Base-by-base conservation (phyloP, 345 rosid genomes). In the Eucalyptus pauciflora region DNA sequence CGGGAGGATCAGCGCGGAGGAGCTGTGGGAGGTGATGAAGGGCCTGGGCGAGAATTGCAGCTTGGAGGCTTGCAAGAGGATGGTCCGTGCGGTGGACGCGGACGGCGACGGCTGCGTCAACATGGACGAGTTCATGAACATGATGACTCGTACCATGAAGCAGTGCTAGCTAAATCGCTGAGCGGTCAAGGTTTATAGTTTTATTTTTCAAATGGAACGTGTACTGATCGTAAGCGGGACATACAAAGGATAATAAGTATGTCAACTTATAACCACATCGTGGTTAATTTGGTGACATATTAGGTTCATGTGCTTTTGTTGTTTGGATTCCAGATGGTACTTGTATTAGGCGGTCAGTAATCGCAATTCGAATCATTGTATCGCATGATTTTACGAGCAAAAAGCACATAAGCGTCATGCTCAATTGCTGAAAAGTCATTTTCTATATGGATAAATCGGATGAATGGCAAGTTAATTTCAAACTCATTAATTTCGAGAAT, bases 1-100 rank as follows among this genome's bases (percentile, higher is more conserved):
- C 60, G 95, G 96, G 25, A 93, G 90, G 71, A 94, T 95, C 25
- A 92, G 93, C 13, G 96, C 94, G 3, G 94, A 94, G 86, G 97
- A 95, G 88, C 89, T 95, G 90, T 91, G 91, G 89, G 89, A 92
- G 87, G 95, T 94, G 37, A 85, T 95, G 91, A 93, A 50, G 86
- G 92, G 89, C 86, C 71, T 95, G 88, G 95, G 95, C 13, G 97
- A 95, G 88, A 89, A 87, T 45, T 91, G 91, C 81, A 93, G 92
- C 87, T 76, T 94, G 85, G 94, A 94, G 5, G 89, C 90, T 56
- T 95, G 95, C 88, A 86, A 92, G 89, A 92, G 89, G 83, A 95
- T 94, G 96, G 93, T 94, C 58, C 89, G 89, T 9, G 95, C 88
- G 3, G 95, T 94, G 31, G 97, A 94, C 56, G 87, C 91, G 20